Base-by-base conservation (phyloP, 2,329 filamentous ascomycete species). In the Cladophialophora immunda region DNA sequence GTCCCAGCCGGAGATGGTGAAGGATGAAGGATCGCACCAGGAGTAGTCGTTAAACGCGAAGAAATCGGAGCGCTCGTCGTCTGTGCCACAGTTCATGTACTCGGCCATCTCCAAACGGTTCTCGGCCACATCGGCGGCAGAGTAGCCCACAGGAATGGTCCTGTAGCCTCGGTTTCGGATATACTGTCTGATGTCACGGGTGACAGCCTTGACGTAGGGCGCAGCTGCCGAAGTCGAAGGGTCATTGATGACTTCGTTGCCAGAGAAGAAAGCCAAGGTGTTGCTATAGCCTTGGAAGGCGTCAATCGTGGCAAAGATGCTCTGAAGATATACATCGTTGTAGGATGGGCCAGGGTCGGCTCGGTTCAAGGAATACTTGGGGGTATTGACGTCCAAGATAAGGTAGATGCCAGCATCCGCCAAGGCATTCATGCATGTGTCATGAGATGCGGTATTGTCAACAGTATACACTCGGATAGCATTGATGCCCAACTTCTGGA, bases 71-170 rank as follows among this genome's bases (percentile, higher is more conserved):
- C 94, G 90, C 82, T 90, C 88, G 71, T 94, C 90, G 57, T 94
- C 92, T 62, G 87, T 83, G 68, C 94, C 94, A 77, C 94, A 97
- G 87, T 97, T 97, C 89, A 97, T 93, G 86, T 96, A 97, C 62
- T 89, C 76, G 56, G 94, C 93, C 78, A 93, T 93, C 82, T 97
- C 88, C 81, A 91, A 88, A 74, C 93, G 92, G 84, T 96, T 97
- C 75, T 88, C 85, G 67, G 91, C 85, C 64, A 97, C 91, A 81
- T 97, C 93, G 68, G 93, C 94, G 58, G 85, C 85, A 67, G 85
- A 86, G 81, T 93, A 93, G 38, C 91, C 91, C 63, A 93, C 90
- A n/a, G 90, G 91, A 54, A 93, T 83, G 62, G 83, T 77, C 73
- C 90, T 87, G 74, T 91, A 86, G 53, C 84, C 83, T 36, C 86